A percentile compares a stretch with the other conserved stretches of the same genome.
Evolutionary conservation across 441 rosid species (phyloP).

Genomic region (Erodium moschatum): DNA sequence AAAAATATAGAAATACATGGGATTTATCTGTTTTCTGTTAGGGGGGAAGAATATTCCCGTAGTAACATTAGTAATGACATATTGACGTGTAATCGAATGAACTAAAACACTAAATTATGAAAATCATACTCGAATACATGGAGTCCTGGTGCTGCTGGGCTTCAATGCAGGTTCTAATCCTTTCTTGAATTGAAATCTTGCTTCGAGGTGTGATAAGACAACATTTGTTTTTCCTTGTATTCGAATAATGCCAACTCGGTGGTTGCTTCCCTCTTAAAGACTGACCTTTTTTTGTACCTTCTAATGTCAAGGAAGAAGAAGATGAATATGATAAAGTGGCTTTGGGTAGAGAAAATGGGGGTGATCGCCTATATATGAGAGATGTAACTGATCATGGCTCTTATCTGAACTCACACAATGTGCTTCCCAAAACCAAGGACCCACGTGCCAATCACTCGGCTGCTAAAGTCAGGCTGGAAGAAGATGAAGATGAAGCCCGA

Average conservation of each 20-base stretch:
- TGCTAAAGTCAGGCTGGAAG: conserved; percentile 38
- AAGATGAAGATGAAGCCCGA: conserved; percentile 33
- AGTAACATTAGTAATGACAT: too few relatives aligned
- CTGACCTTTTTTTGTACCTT: neutral
- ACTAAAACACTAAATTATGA: too few relatives aligned
- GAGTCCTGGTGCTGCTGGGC: too few relatives aligned
- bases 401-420: conserved; percentile 24
- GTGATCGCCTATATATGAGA: conserved; percentile 28
- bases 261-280: neutral
- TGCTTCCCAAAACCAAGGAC: conserved; percentile 26
- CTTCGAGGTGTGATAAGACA: too few relatives aligned
- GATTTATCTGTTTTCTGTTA: too few relatives aligned
- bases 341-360: conserved; percentile 29
- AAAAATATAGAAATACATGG: too few relatives aligned
- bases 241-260: neutral
- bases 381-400: conserved; percentile 20
- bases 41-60: too few relatives aligned
- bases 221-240: neutral
- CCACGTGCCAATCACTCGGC: conserved; percentile 36
- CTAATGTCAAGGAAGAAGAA: conserved; percentile 37
- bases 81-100: too few relatives aligned
- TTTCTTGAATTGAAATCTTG: too few relatives aligned
- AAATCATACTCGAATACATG: too few relatives aligned
- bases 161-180: too few relatives aligned
- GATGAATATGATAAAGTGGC: conserved; percentile 49